Evolutionary conservation across 495 filamentous ascomycete genomes (phyloP).

Genomic region (Tuber magnatum): DNA sequence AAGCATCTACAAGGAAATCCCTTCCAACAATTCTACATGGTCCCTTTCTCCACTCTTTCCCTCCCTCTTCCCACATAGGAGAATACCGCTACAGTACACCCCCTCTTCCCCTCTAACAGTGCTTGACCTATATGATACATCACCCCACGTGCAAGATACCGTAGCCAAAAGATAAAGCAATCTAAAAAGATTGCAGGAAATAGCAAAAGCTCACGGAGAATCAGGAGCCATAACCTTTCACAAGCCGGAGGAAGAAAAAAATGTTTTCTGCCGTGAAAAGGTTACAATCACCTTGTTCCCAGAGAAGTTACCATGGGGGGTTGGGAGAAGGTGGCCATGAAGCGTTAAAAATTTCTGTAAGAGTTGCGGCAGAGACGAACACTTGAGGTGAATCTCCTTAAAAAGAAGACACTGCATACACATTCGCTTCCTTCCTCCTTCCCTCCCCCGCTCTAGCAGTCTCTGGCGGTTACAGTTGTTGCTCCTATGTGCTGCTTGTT

Average conservation of each 20-base stretch:
- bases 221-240: background rate
- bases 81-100: background rate
- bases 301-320: background rate
- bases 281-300: background rate
- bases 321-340: background rate
- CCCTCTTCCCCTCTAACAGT: background rate
- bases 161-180: background rate
- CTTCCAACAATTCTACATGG: background rate
- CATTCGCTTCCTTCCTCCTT: background rate
- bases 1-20: background rate
- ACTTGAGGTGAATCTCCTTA: background rate
- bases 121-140: slow-evolving; percentile 1
- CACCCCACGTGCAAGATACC: background rate
- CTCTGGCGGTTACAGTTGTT: background rate
- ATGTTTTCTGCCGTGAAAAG: background rate
- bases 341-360: background rate
- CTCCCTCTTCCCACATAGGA: background rate
- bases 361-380: background rate
- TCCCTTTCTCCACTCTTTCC: background rate
- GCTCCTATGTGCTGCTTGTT: background rate
- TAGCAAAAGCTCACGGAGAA: background rate
- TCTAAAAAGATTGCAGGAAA: background rate
- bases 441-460: background rate
- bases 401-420: background rate
- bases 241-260: background rate